phyloP scores from a whole-genome alignment of 83 land plant species.

The Picea abies region DNA sequence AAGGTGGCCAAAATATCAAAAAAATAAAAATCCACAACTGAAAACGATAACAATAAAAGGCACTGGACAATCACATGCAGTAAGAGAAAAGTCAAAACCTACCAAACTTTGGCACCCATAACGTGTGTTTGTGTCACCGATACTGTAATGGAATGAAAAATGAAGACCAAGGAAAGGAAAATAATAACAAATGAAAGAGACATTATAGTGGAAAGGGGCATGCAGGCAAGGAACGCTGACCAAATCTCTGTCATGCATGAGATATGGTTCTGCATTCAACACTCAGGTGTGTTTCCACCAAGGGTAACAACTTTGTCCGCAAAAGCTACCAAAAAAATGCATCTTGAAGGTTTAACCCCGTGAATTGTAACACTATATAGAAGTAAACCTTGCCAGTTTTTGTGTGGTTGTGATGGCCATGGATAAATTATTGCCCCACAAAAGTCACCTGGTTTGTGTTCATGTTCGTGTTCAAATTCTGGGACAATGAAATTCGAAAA shows the following conservation, averaged over 20 bases:
- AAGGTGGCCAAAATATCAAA: background rate
- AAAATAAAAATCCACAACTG: background rate
- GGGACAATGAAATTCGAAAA: too few relatives aligned
- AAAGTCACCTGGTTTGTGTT: too few relatives aligned
- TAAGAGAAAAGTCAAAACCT: background rate
- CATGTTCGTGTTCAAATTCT: too few relatives aligned
- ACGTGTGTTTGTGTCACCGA: background rate
- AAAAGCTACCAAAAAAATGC: background rate
- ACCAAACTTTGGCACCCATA: background rate
- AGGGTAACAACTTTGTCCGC: background rate
- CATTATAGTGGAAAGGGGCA: background rate
- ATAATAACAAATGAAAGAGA: background rate
- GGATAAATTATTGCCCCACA: background rate
- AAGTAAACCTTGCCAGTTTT: background rate
- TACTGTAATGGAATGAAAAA: background rate
- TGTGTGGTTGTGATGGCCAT: background rate
- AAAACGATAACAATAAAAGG: background rate
- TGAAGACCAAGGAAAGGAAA: background rate
- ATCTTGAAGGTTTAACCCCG: background rate
- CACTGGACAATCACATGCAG: background rate
- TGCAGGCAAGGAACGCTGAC: background rate
- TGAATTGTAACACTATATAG: background rate
- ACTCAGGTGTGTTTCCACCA: background rate
- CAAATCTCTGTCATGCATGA: background rate
- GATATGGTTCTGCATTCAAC: background rate